phyloP scores from a whole-genome alignment of 2,329 filamentous ascomycete genomes.

The Paraconiothyrium brasiliense region DNA sequence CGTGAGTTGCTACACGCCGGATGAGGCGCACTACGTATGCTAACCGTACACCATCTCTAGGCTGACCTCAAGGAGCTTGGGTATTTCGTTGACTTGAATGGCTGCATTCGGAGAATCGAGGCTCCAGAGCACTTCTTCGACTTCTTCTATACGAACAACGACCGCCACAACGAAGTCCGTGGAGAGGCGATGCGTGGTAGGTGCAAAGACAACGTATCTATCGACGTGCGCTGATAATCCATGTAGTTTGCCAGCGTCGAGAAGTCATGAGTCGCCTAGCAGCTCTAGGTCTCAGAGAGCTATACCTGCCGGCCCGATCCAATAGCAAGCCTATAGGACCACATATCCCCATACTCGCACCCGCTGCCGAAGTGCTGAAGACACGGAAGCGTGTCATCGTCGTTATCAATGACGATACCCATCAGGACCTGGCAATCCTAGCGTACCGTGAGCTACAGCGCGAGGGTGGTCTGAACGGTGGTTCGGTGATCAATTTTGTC shows the following conservation, averaged over 20 bases:
- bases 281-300: constrained; percentile 65
- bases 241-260: constrained; percentile 67
- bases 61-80: constrained; percentile 75
- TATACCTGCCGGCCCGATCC: constrained; percentile 69
- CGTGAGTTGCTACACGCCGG: neutral
- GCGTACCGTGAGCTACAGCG: constrained; percentile 74
- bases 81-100: constrained; percentile 80
- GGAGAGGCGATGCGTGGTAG: constrained; percentile 74
- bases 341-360: constrained; percentile 75
- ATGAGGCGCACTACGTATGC: neutral
- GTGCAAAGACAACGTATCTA: constrained; percentile 24
- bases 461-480: constrained; percentile 71
- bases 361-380: constrained; percentile 60
- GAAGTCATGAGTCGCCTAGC: constrained; percentile 71
- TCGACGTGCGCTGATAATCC: constrained; percentile 19
- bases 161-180: constrained; percentile 80
- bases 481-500: constrained; percentile 74
- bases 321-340: constrained; percentile 54
- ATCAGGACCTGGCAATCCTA: constrained; percentile 78
- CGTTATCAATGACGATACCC: constrained; percentile 77
- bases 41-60: neutral
- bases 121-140: constrained; percentile 76
- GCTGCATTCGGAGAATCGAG: constrained; percentile 69
- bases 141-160: constrained; percentile 76
- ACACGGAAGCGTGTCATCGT: constrained; percentile 72